Conservation (phyloP, 148 eudicot genomes). For the Salicornia ramosissima region DNA sequence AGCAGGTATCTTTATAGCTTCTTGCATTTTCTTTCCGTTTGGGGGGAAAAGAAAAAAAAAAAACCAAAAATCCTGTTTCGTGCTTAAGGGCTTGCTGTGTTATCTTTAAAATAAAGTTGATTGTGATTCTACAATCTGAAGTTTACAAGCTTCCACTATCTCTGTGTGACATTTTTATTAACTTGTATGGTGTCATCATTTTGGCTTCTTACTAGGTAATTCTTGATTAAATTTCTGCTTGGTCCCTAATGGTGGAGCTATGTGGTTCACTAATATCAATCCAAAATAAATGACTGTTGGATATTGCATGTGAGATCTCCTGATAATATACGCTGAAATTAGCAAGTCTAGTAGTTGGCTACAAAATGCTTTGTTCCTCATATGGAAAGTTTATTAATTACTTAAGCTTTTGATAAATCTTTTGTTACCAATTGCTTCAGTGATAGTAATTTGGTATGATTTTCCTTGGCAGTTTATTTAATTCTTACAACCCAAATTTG, state of each 20-base stretch:
- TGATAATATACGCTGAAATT: background rate
- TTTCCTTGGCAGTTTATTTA: constrained; percentile 63
- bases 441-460: background rate
- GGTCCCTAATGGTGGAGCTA: background rate
- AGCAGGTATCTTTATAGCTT: constrained; percentile 49
- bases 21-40: background rate
- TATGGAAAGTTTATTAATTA: background rate
- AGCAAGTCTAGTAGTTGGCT: background rate
- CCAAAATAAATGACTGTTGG: background rate
- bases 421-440: background rate
- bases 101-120: background rate
- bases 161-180: background rate
- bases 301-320: background rate
- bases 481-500: constrained; percentile 68
- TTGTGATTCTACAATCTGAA: background rate
- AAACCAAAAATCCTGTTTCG: background rate
- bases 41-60: background rate
- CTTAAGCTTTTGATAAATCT: background rate
- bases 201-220: background rate
- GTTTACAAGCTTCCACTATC: background rate
- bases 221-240: background rate
- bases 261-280: background rate
- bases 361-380: background rate
- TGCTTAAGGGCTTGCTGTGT: background rate
- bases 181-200: background rate